phyloP scores from a whole-genome alignment of 495 filamentous ascomycete species.

The Penicillium roqueforti region DNA sequence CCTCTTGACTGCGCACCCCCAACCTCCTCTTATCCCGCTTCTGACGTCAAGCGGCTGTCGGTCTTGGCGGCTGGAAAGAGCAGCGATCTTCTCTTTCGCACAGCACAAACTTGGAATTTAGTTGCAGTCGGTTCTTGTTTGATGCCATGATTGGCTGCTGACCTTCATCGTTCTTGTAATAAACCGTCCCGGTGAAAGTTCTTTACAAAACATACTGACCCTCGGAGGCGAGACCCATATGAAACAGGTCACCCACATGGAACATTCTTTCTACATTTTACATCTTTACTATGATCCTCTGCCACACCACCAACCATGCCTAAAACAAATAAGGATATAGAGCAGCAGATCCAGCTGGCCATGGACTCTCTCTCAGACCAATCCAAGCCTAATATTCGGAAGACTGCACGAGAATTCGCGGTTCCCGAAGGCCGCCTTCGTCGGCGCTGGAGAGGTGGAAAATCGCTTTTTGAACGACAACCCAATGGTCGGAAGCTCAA shows the following conservation, averaged over 20 bases:
- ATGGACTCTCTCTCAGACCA: not conserved
- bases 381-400: not conserved
- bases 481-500: not conserved
- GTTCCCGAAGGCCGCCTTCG: not conserved
- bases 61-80: conserved; percentile 16
- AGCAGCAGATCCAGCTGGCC: not conserved
- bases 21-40: conserved; percentile 17
- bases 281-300: no score
- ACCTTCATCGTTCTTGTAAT: not conserved
- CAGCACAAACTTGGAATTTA: conserved; percentile 8
- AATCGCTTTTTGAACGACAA: not conserved
- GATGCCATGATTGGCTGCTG: not conserved
- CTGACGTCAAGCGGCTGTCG: conserved; percentile 32
- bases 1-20: conserved; percentile 3
- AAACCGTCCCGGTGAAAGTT: no score
- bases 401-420: not conserved
- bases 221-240: no score
- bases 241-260: no score
- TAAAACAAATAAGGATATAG: not conserved
- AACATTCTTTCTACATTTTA: no score
- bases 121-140: not conserved
- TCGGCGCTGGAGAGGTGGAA: not conserved
- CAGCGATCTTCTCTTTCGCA: conserved; percentile 16
- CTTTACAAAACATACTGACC: no score
- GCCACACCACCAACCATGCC: no score